Evolutionary conservation across 805 yeast genomes (phyloP).

Genomic region (Metschnikowia bowlesiae): DNA sequence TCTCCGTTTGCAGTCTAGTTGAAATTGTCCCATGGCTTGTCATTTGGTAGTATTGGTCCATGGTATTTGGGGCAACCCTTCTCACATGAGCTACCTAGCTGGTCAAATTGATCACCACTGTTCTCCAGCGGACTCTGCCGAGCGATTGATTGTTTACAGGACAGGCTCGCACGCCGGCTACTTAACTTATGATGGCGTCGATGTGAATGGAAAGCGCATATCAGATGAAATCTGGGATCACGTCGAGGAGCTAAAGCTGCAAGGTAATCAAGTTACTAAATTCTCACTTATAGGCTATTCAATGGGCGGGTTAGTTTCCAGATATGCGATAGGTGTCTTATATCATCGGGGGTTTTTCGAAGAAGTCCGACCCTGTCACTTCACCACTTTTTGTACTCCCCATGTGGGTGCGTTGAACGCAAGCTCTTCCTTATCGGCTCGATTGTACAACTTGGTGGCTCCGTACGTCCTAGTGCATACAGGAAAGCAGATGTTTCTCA

Average conservation of each 20-base stretch:
- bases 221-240: constrained; percentile 54
- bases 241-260: neutral
- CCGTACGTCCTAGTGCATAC: constrained; percentile 66
- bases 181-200: constrained; percentile 82
- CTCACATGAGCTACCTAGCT: constrained; percentile 10
- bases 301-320: constrained; percentile 75
- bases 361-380: constrained; percentile 50
- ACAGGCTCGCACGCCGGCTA: constrained; percentile 66
- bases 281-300: constrained; percentile 84
- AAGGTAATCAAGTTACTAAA: constrained; percentile 39
- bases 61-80: constrained; percentile 44
- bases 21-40: constrained; percentile 23
- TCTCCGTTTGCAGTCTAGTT: neutral
- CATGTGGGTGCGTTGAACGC: constrained; percentile 67
- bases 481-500: constrained; percentile 69
- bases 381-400: constrained; percentile 49
- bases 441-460: constrained; percentile 56
- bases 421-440: constrained; percentile 30
- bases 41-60: constrained; percentile 74
- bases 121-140: constrained; percentile 18
- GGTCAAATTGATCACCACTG: constrained; percentile 11
- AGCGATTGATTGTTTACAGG: constrained; percentile 40
- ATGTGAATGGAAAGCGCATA: constrained; percentile 74
- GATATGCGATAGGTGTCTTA: constrained; percentile 76
- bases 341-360: constrained; percentile 50